Conservation (phyloP, 176 grass and related monocot genomes). For the Olyra latifolia region DNA sequence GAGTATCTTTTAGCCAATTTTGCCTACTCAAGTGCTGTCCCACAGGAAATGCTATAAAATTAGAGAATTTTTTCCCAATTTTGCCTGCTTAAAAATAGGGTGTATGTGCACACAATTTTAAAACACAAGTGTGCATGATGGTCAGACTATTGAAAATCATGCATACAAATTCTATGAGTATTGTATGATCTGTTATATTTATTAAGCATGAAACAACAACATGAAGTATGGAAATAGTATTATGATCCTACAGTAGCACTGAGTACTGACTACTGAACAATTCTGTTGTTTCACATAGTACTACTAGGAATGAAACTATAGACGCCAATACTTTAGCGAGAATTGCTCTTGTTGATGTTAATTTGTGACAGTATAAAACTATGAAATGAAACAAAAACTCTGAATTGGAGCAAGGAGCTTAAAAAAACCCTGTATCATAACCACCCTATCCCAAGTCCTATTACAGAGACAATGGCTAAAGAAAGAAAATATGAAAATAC, state of each 20-base stretch:
- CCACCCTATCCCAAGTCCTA: neutral
- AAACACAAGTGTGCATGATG: neutral
- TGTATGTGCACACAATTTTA: neutral
- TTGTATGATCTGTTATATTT: neutral
- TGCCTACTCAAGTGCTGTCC: too few relatives aligned
- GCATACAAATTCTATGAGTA: neutral
- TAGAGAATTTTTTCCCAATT: too few relatives aligned
- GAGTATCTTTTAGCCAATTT: too few relatives aligned
- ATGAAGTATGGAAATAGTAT: neutral
- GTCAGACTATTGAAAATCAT: neutral
- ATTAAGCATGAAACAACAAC: neutral
- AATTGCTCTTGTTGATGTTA: neutral
- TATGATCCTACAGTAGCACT: neutral
- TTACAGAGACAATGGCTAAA: neutral
- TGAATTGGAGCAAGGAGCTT: neutral
- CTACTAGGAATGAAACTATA: neutral
- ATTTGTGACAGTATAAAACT: neutral
- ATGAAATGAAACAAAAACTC: neutral
- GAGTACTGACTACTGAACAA: neutral
- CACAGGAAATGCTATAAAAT: too few relatives aligned
- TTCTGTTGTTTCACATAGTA: neutral
- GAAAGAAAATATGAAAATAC: neutral
- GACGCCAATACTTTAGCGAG: neutral
- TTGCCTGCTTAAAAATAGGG: neutral
- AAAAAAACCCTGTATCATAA: neutral